These are phyloP conservation scores for Myriosclerotinia scirpicola DNA, from an alignment of 2,329 filamentous ascomycete genomes.

Conservation along the genomic window DNA sequence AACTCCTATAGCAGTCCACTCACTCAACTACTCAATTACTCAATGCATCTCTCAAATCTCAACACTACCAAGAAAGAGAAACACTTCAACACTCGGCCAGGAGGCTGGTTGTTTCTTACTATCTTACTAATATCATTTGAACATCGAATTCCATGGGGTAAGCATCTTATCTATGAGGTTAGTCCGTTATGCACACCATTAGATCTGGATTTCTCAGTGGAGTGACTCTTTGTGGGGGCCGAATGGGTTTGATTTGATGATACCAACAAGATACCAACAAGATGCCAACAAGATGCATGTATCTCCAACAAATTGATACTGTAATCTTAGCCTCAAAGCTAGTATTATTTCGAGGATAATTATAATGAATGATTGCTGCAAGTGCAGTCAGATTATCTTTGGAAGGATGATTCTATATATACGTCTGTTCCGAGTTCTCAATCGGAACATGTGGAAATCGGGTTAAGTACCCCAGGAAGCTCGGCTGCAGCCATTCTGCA, in stretches of 20 bases:
- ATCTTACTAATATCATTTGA: neutral
- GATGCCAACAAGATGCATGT: neutral
- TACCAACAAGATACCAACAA: neutral
- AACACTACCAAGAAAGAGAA: neutral
- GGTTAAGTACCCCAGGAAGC: constrained; percentile 15
- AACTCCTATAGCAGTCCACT: neutral
- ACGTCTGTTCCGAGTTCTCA: constrained; percentile 2
- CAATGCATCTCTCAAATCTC: too few relatives aligned
- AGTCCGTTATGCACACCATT: constrained; percentile 6
- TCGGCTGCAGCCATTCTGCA: constrained; percentile 15
- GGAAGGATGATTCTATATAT: neutral
- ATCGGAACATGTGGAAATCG: constrained; percentile 1
- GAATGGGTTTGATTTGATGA: neutral
- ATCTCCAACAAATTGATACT: too few relatives aligned
- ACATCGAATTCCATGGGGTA: neutral
- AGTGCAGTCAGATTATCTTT: neutral
- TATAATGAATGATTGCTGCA: neutral
- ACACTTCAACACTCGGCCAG: neutral
- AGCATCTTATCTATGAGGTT: neutral
- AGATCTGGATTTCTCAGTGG: neutral
- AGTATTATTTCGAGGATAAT: too few relatives aligned
- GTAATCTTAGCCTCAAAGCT: too few relatives aligned
- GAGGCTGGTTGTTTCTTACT: neutral
- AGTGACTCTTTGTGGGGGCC: constrained; percentile 8
- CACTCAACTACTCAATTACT: neutral